Conservation (phyloP, 495 filamentous ascomycete species). For the Penicillium simplicissimum region DNA sequence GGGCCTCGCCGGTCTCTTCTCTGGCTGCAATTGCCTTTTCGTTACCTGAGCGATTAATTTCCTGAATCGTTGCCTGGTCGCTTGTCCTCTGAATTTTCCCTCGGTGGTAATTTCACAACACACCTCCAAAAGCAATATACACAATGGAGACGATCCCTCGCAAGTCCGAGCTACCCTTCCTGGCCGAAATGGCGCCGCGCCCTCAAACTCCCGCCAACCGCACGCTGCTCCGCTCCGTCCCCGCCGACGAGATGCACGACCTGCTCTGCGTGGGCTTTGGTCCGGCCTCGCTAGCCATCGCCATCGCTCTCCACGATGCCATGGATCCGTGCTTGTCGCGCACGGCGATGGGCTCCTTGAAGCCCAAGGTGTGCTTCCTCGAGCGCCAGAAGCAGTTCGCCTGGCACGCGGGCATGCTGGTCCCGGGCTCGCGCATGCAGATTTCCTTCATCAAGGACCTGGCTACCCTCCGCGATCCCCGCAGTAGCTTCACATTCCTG, state of each 20-base stretch:
- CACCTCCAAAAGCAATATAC: background rate
- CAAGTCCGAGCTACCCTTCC: slow-evolving; percentile 25
- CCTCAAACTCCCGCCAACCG: slow-evolving; percentile 16
- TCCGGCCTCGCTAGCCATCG: slow-evolving; percentile 90
- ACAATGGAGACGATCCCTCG: slow-evolving; percentile 26
- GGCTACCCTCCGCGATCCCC: slow-evolving; percentile 82
- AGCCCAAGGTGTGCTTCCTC: slow-evolving; percentile 76
- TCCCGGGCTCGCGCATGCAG: slow-evolving; percentile 93
- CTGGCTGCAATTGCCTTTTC: background rate
- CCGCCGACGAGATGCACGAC: slow-evolving; percentile 67
- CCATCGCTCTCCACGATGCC: slow-evolving; percentile 81
- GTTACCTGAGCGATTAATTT: background rate
- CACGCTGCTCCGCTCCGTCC: slow-evolving; percentile 29
- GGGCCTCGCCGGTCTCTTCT: background rate
- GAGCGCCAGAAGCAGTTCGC: slow-evolving; percentile 82
- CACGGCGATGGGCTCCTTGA: slow-evolving; percentile 28
- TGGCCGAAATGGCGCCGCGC: slow-evolving; percentile 21
- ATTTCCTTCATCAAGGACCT: slow-evolving; percentile 98
- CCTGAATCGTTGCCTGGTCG: background rate
- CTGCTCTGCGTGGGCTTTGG: slow-evolving; percentile 92
- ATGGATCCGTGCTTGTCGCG: slow-evolving; percentile 41
- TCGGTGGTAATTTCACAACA: background rate
- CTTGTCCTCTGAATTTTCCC: background rate
- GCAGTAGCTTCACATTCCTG: slow-evolving; percentile 90
- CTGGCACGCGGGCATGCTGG: slow-evolving; percentile 95